Base-by-base conservation (phyloP, 768 basidiomycete genomes). In the Amanita subjunquillea region DNA sequence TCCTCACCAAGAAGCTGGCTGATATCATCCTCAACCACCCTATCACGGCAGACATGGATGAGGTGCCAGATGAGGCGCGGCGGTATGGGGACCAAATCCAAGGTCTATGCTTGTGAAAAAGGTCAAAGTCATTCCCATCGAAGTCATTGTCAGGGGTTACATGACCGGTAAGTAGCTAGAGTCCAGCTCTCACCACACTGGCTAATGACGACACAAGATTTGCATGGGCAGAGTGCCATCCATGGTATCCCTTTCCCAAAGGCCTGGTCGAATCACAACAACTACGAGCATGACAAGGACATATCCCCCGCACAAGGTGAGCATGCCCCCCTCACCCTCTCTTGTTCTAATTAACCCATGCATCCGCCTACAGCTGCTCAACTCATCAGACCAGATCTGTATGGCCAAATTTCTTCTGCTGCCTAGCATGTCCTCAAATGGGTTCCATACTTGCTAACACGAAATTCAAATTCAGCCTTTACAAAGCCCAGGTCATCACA, bases 371-470 rank as follows among this genome's bases (percentile, higher is more conserved):
- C n/a, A n/a, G n/a, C n/a, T n/a, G n/a, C n/a, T n/a, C n/a, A n/a
- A n/a, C n/a, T n/a, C n/a, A n/a, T n/a, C n/a, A n/a, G n/a, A n/a
- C n/a, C n/a, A n/a, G n/a, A n/a, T n/a, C n/a, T n/a, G n/a, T n/a
- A n/a, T n/a, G 65, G 72, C 15, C 67, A 74, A 46, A 71, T 93
- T 46, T 80, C 85, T 15, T 55, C 63, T 13, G 94, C 93, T 2
- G 82, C 90, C 0, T 77, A 72, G 25, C 80, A 91, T 60, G 89
- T 91, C 8, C 69, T 72, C 25, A 73, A 77, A 5, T 77, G 82
- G 94, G 91, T 15, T 73, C 97, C 53, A 96, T 98, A 60, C 83
- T 99, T 40, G 96, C 93, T 23, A 95, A 99, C 67, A 98, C 94
- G 38, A 99, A 99, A 66, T 97, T 98, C 67, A 95, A 98, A 70